Percentiles rank a stretch among this genome's conserved stretches.
Conservation (phyloP, 345 rosid genomes). For the Syzygium jambos region DNA sequence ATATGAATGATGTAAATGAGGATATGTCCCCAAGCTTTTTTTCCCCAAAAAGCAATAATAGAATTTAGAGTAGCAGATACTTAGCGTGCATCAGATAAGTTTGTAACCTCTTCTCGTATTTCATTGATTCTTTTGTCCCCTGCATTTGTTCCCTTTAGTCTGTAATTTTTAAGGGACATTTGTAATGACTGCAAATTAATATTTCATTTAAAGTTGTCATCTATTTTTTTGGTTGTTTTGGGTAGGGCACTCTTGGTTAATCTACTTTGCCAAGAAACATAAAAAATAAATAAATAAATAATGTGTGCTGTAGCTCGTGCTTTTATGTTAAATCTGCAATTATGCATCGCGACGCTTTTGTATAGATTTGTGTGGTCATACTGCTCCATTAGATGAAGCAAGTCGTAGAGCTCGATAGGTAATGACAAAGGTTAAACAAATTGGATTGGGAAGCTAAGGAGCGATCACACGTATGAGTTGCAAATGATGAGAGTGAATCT, state of each 20-base stretch:
- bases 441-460: not conserved
- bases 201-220: not conserved
- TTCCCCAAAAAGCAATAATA: not conserved
- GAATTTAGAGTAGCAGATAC: not conserved
- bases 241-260: not conserved
- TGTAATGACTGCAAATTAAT: not conserved
- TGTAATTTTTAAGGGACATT: not conserved
- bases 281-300: no score
- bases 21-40: not conserved
- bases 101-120: not conserved
- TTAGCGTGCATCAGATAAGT: not conserved
- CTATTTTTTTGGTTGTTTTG: not conserved
- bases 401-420: not conserved
- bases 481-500: not conserved
- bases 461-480: not conserved
- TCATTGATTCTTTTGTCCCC: not conserved
- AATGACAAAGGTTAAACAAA: not conserved
- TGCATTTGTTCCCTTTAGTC: not conserved
- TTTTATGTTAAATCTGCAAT: not conserved
- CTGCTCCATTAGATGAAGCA: not conserved
- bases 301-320: not conserved
- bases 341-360: not conserved
- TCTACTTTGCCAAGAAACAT: not conserved
- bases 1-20: not conserved
- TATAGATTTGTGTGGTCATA: not conserved